phyloP scores from a whole-genome alignment of 441 rosid species.

The Arabidopsis hybrid region DNA sequence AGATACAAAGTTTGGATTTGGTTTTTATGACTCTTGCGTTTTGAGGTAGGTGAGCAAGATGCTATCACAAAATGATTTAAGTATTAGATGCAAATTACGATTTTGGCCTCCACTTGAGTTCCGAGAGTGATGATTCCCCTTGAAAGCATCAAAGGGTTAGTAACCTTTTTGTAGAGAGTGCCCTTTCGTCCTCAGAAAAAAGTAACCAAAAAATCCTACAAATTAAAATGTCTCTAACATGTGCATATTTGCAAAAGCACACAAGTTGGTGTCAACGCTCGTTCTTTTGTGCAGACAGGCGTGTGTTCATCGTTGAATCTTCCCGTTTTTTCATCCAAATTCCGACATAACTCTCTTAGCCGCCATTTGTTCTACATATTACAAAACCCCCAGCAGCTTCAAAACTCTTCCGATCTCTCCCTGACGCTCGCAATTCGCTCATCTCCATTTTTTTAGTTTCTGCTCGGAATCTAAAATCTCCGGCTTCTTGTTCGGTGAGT shows the following conservation, averaged over 20 bases:
- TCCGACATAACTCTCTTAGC: constrained; percentile 10
- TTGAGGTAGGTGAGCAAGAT: neutral
- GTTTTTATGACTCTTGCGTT: too few relatives aligned
- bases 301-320: constrained; percentile 9
- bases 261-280: constrained; percentile 34
- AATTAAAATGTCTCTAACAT: constrained; percentile 15
- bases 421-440: neutral
- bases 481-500: neutral
- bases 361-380: neutral
- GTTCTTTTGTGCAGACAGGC: neutral
- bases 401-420: neutral
- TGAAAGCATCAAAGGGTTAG: constrained; percentile 39
- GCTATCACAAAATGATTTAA: neutral
- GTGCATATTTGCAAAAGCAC: constrained; percentile 14
- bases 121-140: constrained; percentile 16
- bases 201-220: constrained; percentile 2
- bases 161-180: constrained; percentile 3
- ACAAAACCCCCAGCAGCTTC: neutral
- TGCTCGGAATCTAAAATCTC: neutral
- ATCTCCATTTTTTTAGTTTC: neutral
- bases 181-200: constrained; percentile 38
- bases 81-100: neutral
- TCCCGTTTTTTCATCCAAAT: neutral
- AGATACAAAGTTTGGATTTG: too few relatives aligned
- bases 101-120: constrained; percentile 3